Conservation (phyloP, 2,329 filamentous ascomycete species). For the Aspergillus sp. region DNA sequence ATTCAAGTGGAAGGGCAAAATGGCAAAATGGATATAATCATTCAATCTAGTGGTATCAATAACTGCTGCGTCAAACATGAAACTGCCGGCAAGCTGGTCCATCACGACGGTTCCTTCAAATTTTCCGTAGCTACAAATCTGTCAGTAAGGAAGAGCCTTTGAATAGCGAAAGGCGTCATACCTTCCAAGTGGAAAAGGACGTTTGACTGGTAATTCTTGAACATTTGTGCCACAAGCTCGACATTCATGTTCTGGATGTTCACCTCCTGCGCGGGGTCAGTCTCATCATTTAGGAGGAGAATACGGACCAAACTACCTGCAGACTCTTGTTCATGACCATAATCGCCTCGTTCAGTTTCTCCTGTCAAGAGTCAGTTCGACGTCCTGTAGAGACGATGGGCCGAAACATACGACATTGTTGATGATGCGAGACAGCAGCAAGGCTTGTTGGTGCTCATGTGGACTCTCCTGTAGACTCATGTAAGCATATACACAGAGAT, state of each 20-base stretch:
- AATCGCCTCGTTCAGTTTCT: slow-evolving; percentile 95
- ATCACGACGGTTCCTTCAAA: slow-evolving; percentile 74
- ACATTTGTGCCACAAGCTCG: slow-evolving; percentile 97
- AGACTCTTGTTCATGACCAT: slow-evolving; percentile 91
- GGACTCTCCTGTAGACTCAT: slow-evolving; percentile 73
- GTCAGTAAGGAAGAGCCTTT: neutral
- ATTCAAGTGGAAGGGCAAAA: no score
- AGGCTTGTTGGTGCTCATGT: slow-evolving; percentile 95
- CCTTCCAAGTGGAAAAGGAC: slow-evolving; percentile 97
- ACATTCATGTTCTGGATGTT: slow-evolving; percentile 99
- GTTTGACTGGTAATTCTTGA: slow-evolving; percentile 99
- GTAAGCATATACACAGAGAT: neutral
- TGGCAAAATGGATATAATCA: neutral
- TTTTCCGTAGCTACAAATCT: slow-evolving; percentile 72
- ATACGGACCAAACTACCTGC: slow-evolving; percentile 59
- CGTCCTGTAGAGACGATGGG: neutral
- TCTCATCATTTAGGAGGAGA: neutral
- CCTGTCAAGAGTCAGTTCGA: slow-evolving; percentile 57
- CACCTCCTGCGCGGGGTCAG: slow-evolving; percentile 70
- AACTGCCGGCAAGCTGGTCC: neutral
- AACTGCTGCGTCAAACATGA: slow-evolving; percentile 4
- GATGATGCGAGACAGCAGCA: slow-evolving; percentile 92
- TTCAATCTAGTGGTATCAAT: slow-evolving; percentile 8
- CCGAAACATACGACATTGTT: slow-evolving; percentile 81
- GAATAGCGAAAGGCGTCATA: slow-evolving; percentile 44